Base-by-base conservation (phyloP, 441 rosid species). In the California macrophylla region DNA sequence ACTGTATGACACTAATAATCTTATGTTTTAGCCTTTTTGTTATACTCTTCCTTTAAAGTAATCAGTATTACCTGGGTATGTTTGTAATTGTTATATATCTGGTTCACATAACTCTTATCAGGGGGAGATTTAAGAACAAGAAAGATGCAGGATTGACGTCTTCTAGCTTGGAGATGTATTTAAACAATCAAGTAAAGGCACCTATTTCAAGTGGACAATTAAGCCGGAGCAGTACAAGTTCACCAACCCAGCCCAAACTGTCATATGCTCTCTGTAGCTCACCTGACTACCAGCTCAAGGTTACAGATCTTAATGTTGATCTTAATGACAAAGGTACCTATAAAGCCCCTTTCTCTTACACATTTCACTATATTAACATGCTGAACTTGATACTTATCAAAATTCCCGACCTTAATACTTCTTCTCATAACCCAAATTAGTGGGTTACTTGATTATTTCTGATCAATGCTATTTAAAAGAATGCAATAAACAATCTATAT, bases 121-220 rank as follows among this genome's bases (percentile, higher is more conserved):
- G 86, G 73, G 84, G 81, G 72, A 85, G 85, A 85, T 80, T 81
- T 58, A 85, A 79, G 80, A 77, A 72, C 76, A 82, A 80, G 80
- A 78, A 74, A 78, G 79, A 79, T 68, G 69, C 69, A 50, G 68
- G 74, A 26, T 73, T 52, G 50, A 69, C 85, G 29, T 71, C 82
- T 54, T 29, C 78, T 47, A 69, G 80, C 78, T 63, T 76, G 26
- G 82, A 77, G 76, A 54, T 79, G 64, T 72, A 66, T 66, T 18
- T 70, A 66, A 77, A 70, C 74, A 82, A 64, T 60, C 74, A 66
- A 67, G 71, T 72, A 40, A 71, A 70, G 72, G 67, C 76, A 68
- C 78, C 73, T 38, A 42, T 75, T 30, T 47, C 77, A 40, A 77
- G 56, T 70, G 83, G 75, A 67, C 83, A 66, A 68, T 29, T 75